A percentile compares a stretch with the other conserved stretches of the same genome.
Conservation (phyloP, 208 protist species). For the Naegleria gruberi region DNA sequence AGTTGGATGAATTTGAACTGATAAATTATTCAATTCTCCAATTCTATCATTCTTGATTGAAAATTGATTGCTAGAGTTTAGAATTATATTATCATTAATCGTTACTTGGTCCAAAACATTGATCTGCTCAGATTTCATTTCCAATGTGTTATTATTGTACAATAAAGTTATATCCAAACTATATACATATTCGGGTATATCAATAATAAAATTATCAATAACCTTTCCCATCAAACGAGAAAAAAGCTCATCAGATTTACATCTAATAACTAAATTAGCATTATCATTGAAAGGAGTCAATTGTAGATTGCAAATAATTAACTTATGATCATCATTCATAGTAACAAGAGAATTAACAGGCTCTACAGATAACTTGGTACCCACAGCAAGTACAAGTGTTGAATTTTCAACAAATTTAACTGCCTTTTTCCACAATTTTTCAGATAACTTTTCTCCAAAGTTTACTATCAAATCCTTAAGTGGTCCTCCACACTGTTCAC, state of each 20-base stretch:
- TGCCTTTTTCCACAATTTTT: background rate
- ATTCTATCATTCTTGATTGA: too few species aligned
- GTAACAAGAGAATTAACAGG: background rate
- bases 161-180: too few species aligned
- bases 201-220: background rate
- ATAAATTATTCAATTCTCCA: too few species aligned
- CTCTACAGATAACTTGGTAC: background rate
- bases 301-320: background rate
- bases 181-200: background rate
- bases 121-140: too few species aligned
- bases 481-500: background rate
- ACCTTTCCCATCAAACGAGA: background rate
- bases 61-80: too few species aligned
- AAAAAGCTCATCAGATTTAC: background rate
- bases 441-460: background rate
- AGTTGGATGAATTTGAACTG: too few species aligned
- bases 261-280: background rate
- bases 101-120: too few species aligned
- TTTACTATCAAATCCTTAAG: background rate
- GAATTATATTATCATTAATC: too few species aligned
- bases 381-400: background rate
- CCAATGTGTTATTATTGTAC: too few species aligned
- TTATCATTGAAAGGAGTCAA: background rate
- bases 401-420: background rate
- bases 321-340: background rate